A percentile compares a stretch with the other conserved stretches of the same genome.
These are phyloP conservation scores for Crepidotus variabilis DNA, from an alignment of 768 basidiomycete species.

Conservation along the genomic window DNA sequence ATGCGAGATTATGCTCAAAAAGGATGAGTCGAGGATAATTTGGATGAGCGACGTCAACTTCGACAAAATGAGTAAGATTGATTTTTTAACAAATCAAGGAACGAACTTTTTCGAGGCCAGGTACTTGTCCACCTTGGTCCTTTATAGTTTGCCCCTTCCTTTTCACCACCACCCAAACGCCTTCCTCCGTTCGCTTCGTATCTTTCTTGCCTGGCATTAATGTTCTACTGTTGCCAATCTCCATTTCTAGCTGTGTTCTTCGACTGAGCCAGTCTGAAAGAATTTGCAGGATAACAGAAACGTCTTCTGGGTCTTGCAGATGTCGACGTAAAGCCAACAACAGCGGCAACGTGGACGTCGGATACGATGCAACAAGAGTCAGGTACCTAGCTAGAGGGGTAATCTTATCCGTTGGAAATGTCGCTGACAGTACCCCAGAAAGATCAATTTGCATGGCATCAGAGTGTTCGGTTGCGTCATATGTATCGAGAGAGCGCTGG, in stretches of 20 bases:
- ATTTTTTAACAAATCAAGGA: neutral
- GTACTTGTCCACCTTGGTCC: slow-evolving; percentile 27
- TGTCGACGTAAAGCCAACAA: slow-evolving; percentile 49
- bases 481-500: slow-evolving; percentile 4
- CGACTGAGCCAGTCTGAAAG: slow-evolving; percentile 47
- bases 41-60: slow-evolving; percentile 63
- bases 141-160: slow-evolving; percentile 16
- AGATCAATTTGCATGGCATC: slow-evolving; percentile 38
- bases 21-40: slow-evolving; percentile 67
- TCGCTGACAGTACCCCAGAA: neutral
- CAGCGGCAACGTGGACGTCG: slow-evolving; percentile 34
- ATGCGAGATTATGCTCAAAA: slow-evolving; percentile 64
- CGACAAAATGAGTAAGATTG: neutral
- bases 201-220: slow-evolving; percentile 38
- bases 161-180: slow-evolving; percentile 28
- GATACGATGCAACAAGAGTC: slow-evolving; percentile 30
- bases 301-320: slow-evolving; percentile 45
- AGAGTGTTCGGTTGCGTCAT: slow-evolving; percentile 30
- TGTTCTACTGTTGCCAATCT: slow-evolving; percentile 4
- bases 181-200: slow-evolving; percentile 35
- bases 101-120: slow-evolving; percentile 40
- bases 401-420: neutral
- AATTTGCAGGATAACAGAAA: slow-evolving; percentile 40
- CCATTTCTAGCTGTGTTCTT: slow-evolving; percentile 29
- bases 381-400: slow-evolving; percentile 34